These are phyloP conservation scores for Solanum chilense DNA, from an alignment of 257 asterid genomes.

Conservation along the genomic window DNA sequence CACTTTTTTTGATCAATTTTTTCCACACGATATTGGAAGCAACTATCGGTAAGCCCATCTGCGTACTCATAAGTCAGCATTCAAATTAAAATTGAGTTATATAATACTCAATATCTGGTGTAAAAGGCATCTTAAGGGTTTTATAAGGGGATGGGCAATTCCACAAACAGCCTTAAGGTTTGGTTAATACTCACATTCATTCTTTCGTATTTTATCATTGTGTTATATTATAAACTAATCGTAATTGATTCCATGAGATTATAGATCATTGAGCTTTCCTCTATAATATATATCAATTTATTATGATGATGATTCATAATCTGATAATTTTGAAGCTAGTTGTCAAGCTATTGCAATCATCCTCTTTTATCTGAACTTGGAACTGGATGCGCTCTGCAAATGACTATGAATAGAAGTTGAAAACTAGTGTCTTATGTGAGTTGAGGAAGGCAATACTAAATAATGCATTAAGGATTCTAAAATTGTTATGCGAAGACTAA, in stretches of 20 bases:
- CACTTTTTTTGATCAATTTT: neutral
- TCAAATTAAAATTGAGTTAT: neutral
- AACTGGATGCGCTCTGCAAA: neutral
- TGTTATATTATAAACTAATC: neutral
- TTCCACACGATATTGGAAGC: neutral
- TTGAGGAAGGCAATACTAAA: neutral
- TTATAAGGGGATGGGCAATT: neutral
- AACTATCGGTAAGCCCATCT: neutral
- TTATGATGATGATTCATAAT: neutral
- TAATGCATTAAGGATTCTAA: neutral
- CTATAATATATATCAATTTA: neutral
- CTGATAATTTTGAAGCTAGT: neutral
- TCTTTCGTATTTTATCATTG: neutral
- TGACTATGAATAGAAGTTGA: neutral
- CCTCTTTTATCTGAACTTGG: neutral
- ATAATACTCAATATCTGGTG: neutral
- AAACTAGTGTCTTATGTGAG: neutral
- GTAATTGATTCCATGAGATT: neutral
- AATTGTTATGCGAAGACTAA: neutral
- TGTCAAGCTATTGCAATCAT: neutral
- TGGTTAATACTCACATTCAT: neutral
- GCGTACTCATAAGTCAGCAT: neutral
- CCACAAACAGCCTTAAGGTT: neutral
- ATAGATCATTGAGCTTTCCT: neutral
- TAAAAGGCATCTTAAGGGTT: neutral